Evolutionary conservation across 176 grass and related monocot species (phyloP).

Genomic region (Juncus effusus): DNA sequence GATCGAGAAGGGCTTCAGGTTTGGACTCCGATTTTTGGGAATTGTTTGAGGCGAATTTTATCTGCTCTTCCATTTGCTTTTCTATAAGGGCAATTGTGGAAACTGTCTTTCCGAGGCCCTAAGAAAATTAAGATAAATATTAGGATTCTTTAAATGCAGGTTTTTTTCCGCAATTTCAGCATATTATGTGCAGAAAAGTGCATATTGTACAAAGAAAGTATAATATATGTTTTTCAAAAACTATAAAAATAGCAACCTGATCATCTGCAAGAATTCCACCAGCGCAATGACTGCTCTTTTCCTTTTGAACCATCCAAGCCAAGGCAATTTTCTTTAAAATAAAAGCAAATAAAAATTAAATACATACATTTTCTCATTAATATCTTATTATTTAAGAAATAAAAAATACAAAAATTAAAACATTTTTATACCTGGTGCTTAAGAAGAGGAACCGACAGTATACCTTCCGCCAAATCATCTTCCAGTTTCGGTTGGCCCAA

Average conservation of each 20-base stretch:
- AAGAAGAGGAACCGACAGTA: conserved; percentile 79
- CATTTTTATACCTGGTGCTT: conserved; percentile 70
- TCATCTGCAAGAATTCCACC: conserved; percentile 99
- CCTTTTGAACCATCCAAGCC: conserved; percentile 97
- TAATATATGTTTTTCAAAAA: neutral
- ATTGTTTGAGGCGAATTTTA: conserved; percentile 62
- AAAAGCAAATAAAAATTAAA: conserved; percentile 22
- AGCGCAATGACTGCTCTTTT: conserved; percentile 84
- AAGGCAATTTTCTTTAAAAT: conserved; percentile 88
- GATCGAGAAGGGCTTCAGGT: conserved; percentile 80
- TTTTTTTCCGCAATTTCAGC: neutral
- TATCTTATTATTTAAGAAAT: too few species aligned
- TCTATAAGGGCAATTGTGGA: conserved; percentile 95
- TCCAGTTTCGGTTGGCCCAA: conserved; percentile 65
- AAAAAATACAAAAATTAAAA: neutral
- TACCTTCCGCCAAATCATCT: conserved; percentile 79
- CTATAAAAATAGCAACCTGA: conserved; percentile 51
- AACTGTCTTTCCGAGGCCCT: conserved; percentile 98
- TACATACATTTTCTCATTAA: too few species aligned
- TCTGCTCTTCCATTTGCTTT: conserved; percentile 81
- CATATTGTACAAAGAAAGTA: neutral
- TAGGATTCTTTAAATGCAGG: neutral
- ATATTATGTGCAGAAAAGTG: neutral
- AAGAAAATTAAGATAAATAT: conserved; percentile 20
- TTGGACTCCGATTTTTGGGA: conserved; percentile 51